Percentiles rank a stretch among this genome's conserved stretches.
phyloP scores from a whole-genome alignment of 2,329 filamentous ascomycete genomes.

The Fusarium dimerum region DNA sequence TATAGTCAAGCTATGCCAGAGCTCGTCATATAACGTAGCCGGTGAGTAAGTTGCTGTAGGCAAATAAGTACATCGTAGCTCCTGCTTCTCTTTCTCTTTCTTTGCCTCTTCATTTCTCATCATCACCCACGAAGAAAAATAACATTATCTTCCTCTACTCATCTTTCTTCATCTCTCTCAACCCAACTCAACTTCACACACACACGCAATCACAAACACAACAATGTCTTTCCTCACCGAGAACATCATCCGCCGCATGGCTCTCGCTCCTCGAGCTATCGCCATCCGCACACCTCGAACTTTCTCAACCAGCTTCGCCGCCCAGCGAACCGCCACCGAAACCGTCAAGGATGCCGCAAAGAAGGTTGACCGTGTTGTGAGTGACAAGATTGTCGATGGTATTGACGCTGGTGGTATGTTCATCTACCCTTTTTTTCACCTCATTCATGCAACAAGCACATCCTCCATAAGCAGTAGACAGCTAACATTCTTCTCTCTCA shows the following conservation, averaged over 20 bases:
- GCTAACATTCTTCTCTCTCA: slow-evolving; percentile 5
- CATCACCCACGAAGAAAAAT: too few relatives aligned
- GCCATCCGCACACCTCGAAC: slow-evolving; percentile 44
- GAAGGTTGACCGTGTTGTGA: slow-evolving; percentile 59
- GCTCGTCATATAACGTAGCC: slow-evolving; percentile 19
- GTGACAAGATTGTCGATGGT: slow-evolving; percentile 62
- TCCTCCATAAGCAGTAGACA: background rate
- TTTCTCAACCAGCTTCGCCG: slow-evolving; percentile 50
- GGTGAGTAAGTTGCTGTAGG: background rate
- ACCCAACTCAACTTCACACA: background rate
- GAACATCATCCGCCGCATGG: slow-evolving; percentile 45
- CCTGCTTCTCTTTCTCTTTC: background rate
- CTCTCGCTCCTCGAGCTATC: slow-evolving; percentile 40
- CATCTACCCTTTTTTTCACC: background rate
- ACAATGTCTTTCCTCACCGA: slow-evolving; percentile 58
- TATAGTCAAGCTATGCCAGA: slow-evolving; percentile 15
- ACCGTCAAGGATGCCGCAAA: slow-evolving; percentile 61
- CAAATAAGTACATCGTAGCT: too few relatives aligned
- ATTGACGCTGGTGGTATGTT: slow-evolving; percentile 58
- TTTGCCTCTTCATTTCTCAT: background rate
- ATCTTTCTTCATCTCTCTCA: background rate
- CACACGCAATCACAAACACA: slow-evolving; percentile 4
- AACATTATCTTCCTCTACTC: background rate
- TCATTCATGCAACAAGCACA: background rate
- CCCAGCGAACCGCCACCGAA: slow-evolving; percentile 53